phyloP scores from a whole-genome alignment of 495 filamentous ascomycete genomes.

The Trichocladium uniseriatum region DNA sequence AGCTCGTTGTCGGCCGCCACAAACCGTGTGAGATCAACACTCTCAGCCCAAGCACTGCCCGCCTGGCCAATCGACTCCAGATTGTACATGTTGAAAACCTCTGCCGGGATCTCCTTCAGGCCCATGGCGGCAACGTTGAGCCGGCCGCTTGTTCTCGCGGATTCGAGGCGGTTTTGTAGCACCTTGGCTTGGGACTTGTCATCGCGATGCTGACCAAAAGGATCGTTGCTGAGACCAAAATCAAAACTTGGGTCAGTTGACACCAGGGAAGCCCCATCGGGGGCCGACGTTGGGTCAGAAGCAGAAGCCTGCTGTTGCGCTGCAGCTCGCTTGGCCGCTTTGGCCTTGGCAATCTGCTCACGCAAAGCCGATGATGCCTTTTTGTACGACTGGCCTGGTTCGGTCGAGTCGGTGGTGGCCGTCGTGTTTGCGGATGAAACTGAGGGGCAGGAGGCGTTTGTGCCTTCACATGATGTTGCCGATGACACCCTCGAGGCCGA shows the following conservation, averaged over 20 bases:
- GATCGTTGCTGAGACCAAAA: slow-evolving; percentile 47
- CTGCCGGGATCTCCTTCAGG: slow-evolving; percentile 67
- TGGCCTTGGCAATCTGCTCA: slow-evolving; percentile 89
- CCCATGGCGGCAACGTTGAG: slow-evolving; percentile 86
- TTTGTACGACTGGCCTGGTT: slow-evolving; percentile 31
- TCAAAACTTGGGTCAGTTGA: slow-evolving; percentile 44
- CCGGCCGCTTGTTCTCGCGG: slow-evolving; percentile 68
- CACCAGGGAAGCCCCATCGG: slow-evolving; percentile 37
- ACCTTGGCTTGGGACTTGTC: slow-evolving; percentile 52
- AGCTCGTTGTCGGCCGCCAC: slow-evolving; percentile 91
- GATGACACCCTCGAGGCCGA: slow-evolving; percentile 38
- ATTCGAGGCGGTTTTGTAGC: slow-evolving; percentile 63
- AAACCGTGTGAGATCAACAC: slow-evolving; percentile 82
- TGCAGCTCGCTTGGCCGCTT: slow-evolving; percentile 65
- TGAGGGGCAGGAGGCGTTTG: slow-evolving; percentile 28
- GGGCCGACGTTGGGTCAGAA: slow-evolving; percentile 3
- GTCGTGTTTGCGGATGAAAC: slow-evolving; percentile 30
- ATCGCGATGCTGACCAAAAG: slow-evolving; percentile 57
- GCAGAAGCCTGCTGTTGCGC: slow-evolving; percentile 29
- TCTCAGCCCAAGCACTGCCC: slow-evolving; percentile 75
- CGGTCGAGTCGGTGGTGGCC: slow-evolving; percentile 29
- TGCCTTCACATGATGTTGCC: slow-evolving; percentile 40
- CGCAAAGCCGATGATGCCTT: slow-evolving; percentile 76
- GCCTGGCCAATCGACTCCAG: slow-evolving; percentile 45
- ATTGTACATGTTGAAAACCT: slow-evolving; percentile 88